Base-by-base conservation (phyloP, 176 grass and related monocot species). In the Tuctoria greenei region DNA sequence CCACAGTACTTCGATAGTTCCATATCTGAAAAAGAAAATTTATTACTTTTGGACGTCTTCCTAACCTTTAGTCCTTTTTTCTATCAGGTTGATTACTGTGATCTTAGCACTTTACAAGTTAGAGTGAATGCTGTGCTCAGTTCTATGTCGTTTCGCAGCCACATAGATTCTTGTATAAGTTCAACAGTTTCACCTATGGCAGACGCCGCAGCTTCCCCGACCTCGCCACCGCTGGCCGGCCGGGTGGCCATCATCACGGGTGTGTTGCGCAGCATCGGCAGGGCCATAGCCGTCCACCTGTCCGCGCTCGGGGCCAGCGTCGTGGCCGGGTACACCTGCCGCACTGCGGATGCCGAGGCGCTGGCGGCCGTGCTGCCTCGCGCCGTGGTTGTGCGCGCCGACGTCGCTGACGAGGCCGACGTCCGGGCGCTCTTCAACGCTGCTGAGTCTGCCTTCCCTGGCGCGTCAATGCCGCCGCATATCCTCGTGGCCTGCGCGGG, bases 381-480 rank as follows among this genome's bases (percentile, higher is more conserved):
- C 10, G 79, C 83, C 4, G 41, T 86, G 25, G 82, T 62, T 1
- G 83, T 75, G 36, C 28, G 35, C 10, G 70, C 50, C 10, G 66
- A 85, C 68, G 72, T 91, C 4, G 73, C 81, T 1, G 50, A 79
- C n/a, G 50, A 73, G 36, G 58, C 40, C 17, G 66, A 68, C 21
- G 85, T 85, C 9, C 57, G 73, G 45, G 26, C 28, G 77, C 84
- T 93, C 35, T 93, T 93, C 64, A 88, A 93, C 51, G 85, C 84
- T 0, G 88, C 88, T 0, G 45, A 25, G 37, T 38, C 59, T 6
- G n/a, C 74, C 0, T 90, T 90, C 60, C 85, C 74, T n/a, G 31
- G 31, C 31, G n/a, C n/a, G n/a, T n/a, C n/a, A n/a, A n/a, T n/a
- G 0, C 35, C 80, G 37, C 82, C 80, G 43, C 91, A 93, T 83